Percentiles rank a stretch among this genome's conserved stretches.
These are phyloP conservation scores for Amanita fuliginea DNA, from an alignment of 768 basidiomycete genomes.

Conservation along the genomic window DNA sequence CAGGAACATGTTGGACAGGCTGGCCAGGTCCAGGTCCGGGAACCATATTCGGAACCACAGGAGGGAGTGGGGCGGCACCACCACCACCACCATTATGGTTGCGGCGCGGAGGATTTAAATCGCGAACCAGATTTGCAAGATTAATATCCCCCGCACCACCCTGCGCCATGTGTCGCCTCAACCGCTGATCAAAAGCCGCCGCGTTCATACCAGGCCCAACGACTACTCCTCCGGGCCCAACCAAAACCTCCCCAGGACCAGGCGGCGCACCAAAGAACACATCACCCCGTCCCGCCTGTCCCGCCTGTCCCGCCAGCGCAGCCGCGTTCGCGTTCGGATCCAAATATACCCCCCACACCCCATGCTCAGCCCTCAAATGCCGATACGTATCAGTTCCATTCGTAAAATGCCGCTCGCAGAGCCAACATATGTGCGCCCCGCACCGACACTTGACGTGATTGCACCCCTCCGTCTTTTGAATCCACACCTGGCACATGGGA, in stretches of 20 bases:
- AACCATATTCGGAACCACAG: no score
- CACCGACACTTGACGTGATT: constrained; percentile 29
- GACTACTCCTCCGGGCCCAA: not conserved
- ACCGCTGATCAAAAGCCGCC: not conserved
- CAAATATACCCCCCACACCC: constrained; percentile 6
- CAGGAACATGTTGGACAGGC: no score
- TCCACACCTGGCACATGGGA: constrained; percentile 21
- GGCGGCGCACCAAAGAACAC: not conserved
- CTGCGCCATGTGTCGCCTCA: not conserved
- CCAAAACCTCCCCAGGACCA: not conserved
- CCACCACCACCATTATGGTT: not conserved
- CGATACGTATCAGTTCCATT: constrained; percentile 17
- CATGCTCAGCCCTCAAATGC: constrained; percentile 21
- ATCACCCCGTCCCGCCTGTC: not conserved
- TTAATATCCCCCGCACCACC: not conserved
- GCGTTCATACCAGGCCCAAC: not conserved
- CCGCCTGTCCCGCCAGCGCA: not conserved
- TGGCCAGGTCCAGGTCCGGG: no score
- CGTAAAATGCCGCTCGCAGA: constrained; percentile 15
- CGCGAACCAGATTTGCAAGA: not conserved
- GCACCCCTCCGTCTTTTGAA: constrained; percentile 27
- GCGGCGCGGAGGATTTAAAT: not conserved
- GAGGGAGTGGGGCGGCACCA: no score
- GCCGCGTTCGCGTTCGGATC: not conserved
- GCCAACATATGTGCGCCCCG: constrained; percentile 28